Conservation (phyloP, 2,329 filamentous ascomycete species). For the Trichoderma polysporum region DNA sequence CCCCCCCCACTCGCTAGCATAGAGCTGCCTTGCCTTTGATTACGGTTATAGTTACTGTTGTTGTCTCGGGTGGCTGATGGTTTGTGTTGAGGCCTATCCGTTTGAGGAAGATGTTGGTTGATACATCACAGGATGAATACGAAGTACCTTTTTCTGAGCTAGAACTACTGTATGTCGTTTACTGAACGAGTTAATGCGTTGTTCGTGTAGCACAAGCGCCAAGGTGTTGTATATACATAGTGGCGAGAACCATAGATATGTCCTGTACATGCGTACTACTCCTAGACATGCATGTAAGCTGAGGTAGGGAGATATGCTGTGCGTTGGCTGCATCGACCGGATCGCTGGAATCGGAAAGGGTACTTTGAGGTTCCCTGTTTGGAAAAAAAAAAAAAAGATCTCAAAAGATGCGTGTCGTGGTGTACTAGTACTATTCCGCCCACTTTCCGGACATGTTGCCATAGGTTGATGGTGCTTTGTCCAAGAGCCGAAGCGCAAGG, state of each 20-base stretch:
- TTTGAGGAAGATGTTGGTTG: background rate
- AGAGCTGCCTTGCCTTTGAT: background rate
- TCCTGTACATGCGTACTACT: background rate
- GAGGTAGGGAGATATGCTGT: background rate
- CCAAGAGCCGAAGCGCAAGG: background rate
- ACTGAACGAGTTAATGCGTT: background rate
- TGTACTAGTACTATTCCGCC: too few species aligned
- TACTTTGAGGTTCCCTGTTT: too few species aligned
- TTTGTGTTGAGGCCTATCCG: background rate
- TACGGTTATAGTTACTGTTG: background rate
- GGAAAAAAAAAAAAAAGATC: background rate
- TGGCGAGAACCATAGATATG: too few species aligned
- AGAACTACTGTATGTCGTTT: background rate
- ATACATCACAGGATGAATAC: background rate
- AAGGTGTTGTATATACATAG: background rate
- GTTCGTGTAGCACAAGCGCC: background rate
- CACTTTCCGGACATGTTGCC: too few species aligned
- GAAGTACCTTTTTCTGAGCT: background rate
- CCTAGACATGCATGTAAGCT: background rate
- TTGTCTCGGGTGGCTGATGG: conserved; percentile 10
- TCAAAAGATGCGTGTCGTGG: too few species aligned
- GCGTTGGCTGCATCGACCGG: background rate
- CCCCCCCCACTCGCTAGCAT: background rate
- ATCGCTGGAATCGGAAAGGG: conserved; percentile 8
- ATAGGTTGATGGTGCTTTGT: background rate